These are phyloP conservation scores for Daldinia concentrica DNA, from an alignment of 495 filamentous ascomycete genomes.

Conservation along the genomic window DNA sequence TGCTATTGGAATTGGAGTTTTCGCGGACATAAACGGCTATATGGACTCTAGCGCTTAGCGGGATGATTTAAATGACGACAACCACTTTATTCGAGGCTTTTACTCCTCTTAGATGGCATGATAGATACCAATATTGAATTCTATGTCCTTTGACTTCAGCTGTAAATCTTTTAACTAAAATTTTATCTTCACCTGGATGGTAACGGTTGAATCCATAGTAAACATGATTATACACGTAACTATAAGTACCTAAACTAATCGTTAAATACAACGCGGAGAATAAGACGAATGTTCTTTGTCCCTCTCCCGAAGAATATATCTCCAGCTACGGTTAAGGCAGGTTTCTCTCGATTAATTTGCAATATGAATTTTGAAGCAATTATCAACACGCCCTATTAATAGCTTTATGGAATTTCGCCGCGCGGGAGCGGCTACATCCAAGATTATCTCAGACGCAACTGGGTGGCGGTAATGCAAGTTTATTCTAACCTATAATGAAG, in stretches of 20 bases:
- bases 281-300: too few species aligned
- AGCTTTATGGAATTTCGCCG: neutral
- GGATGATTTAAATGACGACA: constrained; percentile 29
- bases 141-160: neutral
- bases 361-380: neutral
- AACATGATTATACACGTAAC: neutral
- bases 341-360: neutral
- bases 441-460: neutral
- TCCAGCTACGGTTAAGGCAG: neutral
- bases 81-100: constrained; percentile 22
- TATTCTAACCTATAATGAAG: neutral
- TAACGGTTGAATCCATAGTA: neutral
- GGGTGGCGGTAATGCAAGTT: neutral
- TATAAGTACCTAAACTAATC: neutral
- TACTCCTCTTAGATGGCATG: constrained; percentile 43
- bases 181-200: neutral
- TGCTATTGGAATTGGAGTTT: constrained; percentile 10
- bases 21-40: constrained; percentile 16
- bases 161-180: neutral
- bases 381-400: neutral
- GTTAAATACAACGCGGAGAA: too few species aligned
- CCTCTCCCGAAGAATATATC: too few species aligned
- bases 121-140: constrained; percentile 49
- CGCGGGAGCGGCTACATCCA: neutral
- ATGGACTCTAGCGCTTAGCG: constrained; percentile 22